These are phyloP conservation scores for Xerocomellus dryophilus DNA, from an alignment of 768 basidiomycete genomes.

Conservation along the genomic window DNA sequence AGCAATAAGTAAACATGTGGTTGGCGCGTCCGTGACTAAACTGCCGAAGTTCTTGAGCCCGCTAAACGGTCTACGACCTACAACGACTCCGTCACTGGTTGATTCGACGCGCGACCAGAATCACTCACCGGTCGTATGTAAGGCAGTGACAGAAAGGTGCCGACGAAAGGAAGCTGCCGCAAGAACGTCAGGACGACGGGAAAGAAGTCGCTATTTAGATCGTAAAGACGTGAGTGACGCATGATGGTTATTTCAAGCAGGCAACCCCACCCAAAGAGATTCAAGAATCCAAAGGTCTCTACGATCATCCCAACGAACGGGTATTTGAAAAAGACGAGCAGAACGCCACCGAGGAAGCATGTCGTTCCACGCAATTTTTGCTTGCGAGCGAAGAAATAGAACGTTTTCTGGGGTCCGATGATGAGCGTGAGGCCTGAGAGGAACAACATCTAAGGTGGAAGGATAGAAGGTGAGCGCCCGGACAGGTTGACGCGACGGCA, in stretches of 20 bases:
- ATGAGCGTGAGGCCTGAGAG: slow-evolving; percentile 91
- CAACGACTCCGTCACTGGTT: slow-evolving; percentile 4
- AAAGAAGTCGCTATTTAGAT: slow-evolving; percentile 94
- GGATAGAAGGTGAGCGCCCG: neutral
- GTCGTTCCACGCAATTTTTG: slow-evolving; percentile 90
- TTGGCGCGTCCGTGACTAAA: slow-evolving; percentile 37
- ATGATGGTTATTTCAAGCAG: neutral
- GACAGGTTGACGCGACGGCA: slow-evolving; percentile 7
- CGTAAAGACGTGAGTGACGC: neutral
- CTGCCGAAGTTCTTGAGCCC: slow-evolving; percentile 73
- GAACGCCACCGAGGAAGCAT: slow-evolving; percentile 86
- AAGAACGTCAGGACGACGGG: slow-evolving; percentile 97
- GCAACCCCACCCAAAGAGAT: slow-evolving; percentile 81
- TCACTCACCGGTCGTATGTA: slow-evolving; percentile 75
- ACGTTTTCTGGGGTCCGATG: slow-evolving; percentile 95
- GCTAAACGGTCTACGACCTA: slow-evolving; percentile 78
- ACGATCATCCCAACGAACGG: slow-evolving; percentile 91
- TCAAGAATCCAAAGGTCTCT: slow-evolving; percentile 95
- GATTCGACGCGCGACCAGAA: neutral
- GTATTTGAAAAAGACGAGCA: slow-evolving; percentile 94
- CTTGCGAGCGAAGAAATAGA: slow-evolving; percentile 95
- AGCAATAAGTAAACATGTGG: neutral
- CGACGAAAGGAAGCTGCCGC: slow-evolving; percentile 89
- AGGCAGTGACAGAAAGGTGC: slow-evolving; percentile 80
- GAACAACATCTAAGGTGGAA: slow-evolving; percentile 78